A percentile compares a stretch with the other conserved stretches of the same genome.
Evolutionary conservation across 768 basidiomycete genomes (phyloP).

Genomic region (Rhodosporidiobolus sp.): DNA sequence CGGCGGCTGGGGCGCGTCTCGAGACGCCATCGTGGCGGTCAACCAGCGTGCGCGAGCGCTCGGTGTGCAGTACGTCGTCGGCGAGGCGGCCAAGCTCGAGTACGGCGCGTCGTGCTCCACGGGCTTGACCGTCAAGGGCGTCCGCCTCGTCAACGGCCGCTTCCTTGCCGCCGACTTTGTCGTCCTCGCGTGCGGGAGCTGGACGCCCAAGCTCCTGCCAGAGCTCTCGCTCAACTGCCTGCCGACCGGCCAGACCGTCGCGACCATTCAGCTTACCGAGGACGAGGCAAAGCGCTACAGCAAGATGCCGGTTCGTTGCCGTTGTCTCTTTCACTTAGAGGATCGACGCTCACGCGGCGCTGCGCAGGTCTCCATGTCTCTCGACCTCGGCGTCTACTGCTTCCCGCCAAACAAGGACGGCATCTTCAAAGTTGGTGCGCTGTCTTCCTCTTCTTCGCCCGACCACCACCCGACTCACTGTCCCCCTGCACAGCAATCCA

Average conservation of each 20-base stretch:
- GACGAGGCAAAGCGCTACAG: slow-evolving; percentile 26
- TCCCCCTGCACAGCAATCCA: slow-evolving; percentile 58
- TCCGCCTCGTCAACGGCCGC: slow-evolving; percentile 61
- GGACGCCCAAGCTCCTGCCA: slow-evolving; percentile 75
- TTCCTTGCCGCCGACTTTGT: slow-evolving; percentile 58
- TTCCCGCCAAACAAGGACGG: no score
- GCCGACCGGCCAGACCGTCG: slow-evolving; percentile 62
- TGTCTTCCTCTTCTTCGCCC: no score
- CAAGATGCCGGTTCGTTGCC: slow-evolving; percentile 13
- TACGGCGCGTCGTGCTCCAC: slow-evolving; percentile 48
- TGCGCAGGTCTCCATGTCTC: slow-evolving; percentile 22
- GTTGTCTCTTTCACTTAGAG: no score
- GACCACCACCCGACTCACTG: no score
- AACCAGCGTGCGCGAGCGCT: slow-evolving; percentile 6
- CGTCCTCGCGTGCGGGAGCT: slow-evolving; percentile 72
- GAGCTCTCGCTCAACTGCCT: slow-evolving; percentile 57
- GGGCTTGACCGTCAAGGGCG: slow-evolving; percentile 54
- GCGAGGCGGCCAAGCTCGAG: slow-evolving; percentile 54
- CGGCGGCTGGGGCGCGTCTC: slow-evolving; percentile 41
- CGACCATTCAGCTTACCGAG: slow-evolving; percentile 27
- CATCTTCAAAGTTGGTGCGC: no score
- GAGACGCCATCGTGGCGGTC: slow-evolving; percentile 34
- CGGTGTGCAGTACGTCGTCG: slow-evolving; percentile 61
- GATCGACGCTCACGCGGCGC: no score
- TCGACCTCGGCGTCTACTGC: slow-evolving; percentile 30